These are phyloP conservation scores for Myriosclerotinia scirpicola DNA, from an alignment of 2,329 filamentous ascomycete genomes.

Conservation along the genomic window DNA sequence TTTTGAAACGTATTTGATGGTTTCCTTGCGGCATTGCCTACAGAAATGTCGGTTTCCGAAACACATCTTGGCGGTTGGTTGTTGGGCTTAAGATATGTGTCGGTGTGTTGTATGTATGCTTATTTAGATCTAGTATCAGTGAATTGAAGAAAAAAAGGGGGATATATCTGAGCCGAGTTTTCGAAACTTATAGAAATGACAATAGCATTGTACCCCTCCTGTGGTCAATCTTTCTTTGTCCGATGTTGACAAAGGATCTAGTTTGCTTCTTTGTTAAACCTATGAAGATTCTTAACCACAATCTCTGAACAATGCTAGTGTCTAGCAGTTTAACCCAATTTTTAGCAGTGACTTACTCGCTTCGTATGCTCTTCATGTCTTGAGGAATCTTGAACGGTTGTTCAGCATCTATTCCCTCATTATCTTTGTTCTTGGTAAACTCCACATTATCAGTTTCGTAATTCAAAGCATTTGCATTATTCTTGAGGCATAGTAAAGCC, in stretches of 20 bases:
- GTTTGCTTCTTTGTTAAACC: background rate
- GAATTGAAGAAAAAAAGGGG: background rate
- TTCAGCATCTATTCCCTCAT: background rate
- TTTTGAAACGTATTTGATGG: background rate
- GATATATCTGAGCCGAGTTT: background rate
- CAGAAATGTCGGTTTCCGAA: background rate
- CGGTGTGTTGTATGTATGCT: background rate
- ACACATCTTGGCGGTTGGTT: slow-evolving; percentile 1
- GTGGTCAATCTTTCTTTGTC: background rate
- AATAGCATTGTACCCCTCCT: background rate
- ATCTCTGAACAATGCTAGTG: background rate
- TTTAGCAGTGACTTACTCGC: background rate
- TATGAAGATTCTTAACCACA: background rate
- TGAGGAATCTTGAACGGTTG: background rate
- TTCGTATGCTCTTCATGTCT: background rate
- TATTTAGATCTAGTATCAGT: background rate
- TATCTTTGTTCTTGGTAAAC: too few species aligned
- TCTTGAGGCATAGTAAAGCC: background rate
- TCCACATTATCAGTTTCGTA: background rate
- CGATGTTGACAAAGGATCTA: rapidly evolving
- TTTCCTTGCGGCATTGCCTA: background rate
- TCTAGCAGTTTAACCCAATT: background rate
- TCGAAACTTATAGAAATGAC: background rate
- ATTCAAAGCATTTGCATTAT: background rate
- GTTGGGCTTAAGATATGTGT: background rate